Evolutionary conservation across 169 alveolate species (phyloP), one percentile per base, ranked within the genome.

Genomic region (Sarcocystis neurona): DNA sequence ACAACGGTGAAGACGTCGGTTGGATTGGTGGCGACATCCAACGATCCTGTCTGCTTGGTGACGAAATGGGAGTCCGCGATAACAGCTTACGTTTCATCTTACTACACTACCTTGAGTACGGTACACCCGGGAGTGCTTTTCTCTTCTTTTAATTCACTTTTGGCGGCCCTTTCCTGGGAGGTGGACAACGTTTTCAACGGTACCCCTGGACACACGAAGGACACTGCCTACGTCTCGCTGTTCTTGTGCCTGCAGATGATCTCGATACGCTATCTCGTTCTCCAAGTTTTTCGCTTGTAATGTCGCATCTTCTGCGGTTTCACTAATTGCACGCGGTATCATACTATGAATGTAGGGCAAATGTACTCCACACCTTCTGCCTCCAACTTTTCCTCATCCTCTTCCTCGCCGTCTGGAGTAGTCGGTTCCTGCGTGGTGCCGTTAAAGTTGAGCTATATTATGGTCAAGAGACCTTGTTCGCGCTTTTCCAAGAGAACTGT

Each of bases 11-110:
- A 39, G 53, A 79, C 87, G 39, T 79, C 87, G 15, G 74, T 79
- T 18, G 87, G 87, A 50, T 79, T 75, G 0, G 50, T 79, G 60
- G 87, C 87, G 50, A 79, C 87, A 20, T 44, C 70, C 50, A 79
- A 2, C n/a, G 34, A 30, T 0, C 87, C 87, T 5, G 58, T 79
- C 87, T 79, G 87, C 23, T 37, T 15, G n/a, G 5, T 2, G 20
- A 20, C 12, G 30, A 1, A 2, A 34, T 2, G 27, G 18, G 4
- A 34, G 23, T 30, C 3, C 12, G 18, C 79, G 27, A 5, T 32
- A 5, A 46, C 50, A 20, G 15, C 15, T 20, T 15, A 30, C 79
- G 27, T 27, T 43, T 53, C 8, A 15, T 23, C 75, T n/a, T 68
- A 10, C 79, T n/a, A n/a, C n/a, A n/a, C 2, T 72, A 72, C 82